Evolutionary conservation across 768 basidiomycete genomes (phyloP).

Genomic region (Thelephora ganbajun): DNA sequence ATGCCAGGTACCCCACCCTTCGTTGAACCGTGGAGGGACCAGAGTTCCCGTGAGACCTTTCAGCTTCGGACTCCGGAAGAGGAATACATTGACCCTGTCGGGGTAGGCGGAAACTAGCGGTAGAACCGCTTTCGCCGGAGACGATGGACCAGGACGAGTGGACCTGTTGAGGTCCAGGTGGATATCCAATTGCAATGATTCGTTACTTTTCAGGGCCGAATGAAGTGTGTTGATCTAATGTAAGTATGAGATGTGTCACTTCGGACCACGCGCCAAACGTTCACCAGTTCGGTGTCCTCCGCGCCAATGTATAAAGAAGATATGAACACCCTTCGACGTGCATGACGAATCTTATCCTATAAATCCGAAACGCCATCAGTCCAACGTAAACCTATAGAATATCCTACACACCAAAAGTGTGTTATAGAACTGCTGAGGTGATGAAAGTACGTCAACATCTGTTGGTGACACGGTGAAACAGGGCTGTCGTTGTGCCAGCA

Average conservation of each 20-base stretch:
- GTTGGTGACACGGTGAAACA: slow-evolving; percentile 14
- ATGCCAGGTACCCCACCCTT: slow-evolving; percentile 99
- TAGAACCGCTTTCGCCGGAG: slow-evolving; percentile 52
- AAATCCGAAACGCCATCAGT: background rate
- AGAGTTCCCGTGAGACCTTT: slow-evolving; percentile 57
- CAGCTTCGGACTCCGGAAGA: slow-evolving; percentile 84
- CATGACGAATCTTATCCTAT: slow-evolving; percentile 67
- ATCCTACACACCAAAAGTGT: slow-evolving; percentile 12
- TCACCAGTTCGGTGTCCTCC: slow-evolving; percentile 64
- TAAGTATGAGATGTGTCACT: background rate
- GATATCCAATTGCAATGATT: slow-evolving; percentile 51
- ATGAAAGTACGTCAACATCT: slow-evolving; percentile 12
- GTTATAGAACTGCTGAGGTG: slow-evolving; percentile 14
- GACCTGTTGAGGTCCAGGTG: slow-evolving; percentile 74
- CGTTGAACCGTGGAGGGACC: slow-evolving; percentile 88
- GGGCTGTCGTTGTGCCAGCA: slow-evolving; percentile 9
- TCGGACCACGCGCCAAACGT: slow-evolving; percentile 16
- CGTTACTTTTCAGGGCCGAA: slow-evolving; percentile 41
- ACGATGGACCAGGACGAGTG: slow-evolving; percentile 56
- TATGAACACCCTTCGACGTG: slow-evolving; percentile 69
- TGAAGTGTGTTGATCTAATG: slow-evolving; percentile 59
- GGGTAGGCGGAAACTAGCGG: slow-evolving; percentile 66
- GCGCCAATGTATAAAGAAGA: slow-evolving; percentile 85
- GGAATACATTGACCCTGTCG: slow-evolving; percentile 54
- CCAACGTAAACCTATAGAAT: background rate